phyloP scores from a whole-genome alignment of 2,329 filamentous ascomycete genomes.

The Malbranchea zuffiana region DNA sequence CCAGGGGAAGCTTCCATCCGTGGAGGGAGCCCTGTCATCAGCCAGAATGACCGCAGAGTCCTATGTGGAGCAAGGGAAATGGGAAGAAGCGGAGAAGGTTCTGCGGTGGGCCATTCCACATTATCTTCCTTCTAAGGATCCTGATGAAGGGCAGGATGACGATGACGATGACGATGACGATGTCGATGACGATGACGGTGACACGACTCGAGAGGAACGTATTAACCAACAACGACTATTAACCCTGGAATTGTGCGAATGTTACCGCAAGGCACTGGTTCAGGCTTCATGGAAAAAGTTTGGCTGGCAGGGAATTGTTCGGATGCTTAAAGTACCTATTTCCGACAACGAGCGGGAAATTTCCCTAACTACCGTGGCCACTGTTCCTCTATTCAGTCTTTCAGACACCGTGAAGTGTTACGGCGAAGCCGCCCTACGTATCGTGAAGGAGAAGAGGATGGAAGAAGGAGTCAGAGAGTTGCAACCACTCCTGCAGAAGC shows the following conservation, averaged over 20 bases:
- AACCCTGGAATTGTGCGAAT: constrained; percentile 9
- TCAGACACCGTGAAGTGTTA: constrained; percentile 5
- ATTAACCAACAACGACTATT: constrained; percentile 5
- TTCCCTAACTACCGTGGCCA: background rate
- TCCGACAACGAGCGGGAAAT: background rate
- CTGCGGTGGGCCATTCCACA: constrained; percentile 7
- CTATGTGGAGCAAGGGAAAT: background rate
- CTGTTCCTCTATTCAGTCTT: constrained; percentile 2
- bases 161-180: no score
- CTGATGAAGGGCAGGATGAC: background rate
- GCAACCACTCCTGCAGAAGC: background rate
- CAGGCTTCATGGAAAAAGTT: background rate
- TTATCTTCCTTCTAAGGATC: background rate
- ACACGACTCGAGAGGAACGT: background rate
- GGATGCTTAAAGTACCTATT: constrained; percentile 3
- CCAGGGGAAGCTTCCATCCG: constrained; percentile 9
- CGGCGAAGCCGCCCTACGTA: constrained; percentile 1
- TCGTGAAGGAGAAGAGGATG: background rate
- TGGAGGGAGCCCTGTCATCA: background rate
- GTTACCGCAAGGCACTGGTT: constrained; percentile 7
- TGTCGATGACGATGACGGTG: background rate
- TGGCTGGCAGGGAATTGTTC: constrained; percentile 6
- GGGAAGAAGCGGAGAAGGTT: constrained; percentile 8
- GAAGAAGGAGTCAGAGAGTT: no score
- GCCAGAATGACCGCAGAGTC: constrained; percentile 7